Base-by-base conservation (phyloP, 2,329 filamentous ascomycete genomes). In the Beauveria pseudobassiana region DNA sequence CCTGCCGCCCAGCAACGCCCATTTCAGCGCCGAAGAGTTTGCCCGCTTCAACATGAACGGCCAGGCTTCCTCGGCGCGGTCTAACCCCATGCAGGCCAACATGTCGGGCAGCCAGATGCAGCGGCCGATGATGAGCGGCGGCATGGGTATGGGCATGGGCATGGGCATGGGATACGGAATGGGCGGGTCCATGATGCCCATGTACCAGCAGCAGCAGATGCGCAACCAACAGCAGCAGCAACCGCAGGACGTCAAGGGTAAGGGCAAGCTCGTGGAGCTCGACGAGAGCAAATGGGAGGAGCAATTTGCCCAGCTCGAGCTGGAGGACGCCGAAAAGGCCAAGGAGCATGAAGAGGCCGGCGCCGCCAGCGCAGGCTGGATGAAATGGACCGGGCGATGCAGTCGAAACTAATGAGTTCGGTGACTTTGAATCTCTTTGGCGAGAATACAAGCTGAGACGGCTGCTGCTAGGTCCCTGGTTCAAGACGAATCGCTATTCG, bases 281-380 rank as follows among this genome's bases (percentile, higher is more conserved):
- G 91, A 97, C 72, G 93, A 99, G 68, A 80, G 88, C 70, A 89
- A 96, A 71, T 98, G 95, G 95, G 93, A 98, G 76, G 91, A 92
- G 69, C 92, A 98, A 74, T 99, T 99, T 74, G 90, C 91, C 62
- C 86, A 95, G 75, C 87, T 97, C 72, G 91, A 93, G 72, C 77
- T 88, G 65, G 80, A 87, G 64, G 83, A 87, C 70, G 78, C 80
- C 68, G 78, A 78, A 60, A 74, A 75, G 43, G 87, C 87, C 46
- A 86, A 87, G 30, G 68, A 66, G 67, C 80, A 74, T 46, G 89
- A 90, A 59, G 88, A 90, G 66, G 76, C 76, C 64, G 81, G 82
- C 63, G 89, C 88, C 20, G 90, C 93, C 68, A 96, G 78, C 84
- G 84, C 64, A 93, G 98, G 79, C 82, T 98, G 68, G 87, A 96